Evolutionary conservation across 163 green algal genomes (phyloP), one percentile per base, ranked within the genome.

Genomic region (Scenedesmus sp.): DNA sequence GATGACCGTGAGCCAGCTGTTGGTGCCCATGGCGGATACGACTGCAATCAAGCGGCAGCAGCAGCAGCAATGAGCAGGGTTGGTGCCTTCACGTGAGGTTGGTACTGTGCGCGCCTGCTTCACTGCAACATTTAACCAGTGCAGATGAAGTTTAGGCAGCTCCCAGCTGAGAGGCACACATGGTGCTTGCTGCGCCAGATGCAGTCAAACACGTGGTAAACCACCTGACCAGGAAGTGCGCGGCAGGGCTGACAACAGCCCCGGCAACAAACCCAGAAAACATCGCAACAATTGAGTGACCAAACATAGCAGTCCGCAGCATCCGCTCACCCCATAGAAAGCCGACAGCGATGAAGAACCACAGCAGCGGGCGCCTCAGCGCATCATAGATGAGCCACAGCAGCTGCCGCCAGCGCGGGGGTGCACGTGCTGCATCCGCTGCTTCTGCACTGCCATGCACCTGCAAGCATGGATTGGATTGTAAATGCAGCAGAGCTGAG

Each of bases 361-460:
- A 86, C 43, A 86, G 44, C n/a, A 61, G n/a, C 6, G 81, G 46
- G 13, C 46, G n/a, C 46, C 51, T 40, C 22, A 61, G 43, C 18
- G 81, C 81, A 86, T 86, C 81, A 9, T 61, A 72, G 13, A 86
- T 37, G 12, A 72, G 35, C 30, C 43, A 40, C 81, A 70, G 33
- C 81, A 86, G 43, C 81, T 72, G 44, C n/a, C 35, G 33, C 46
- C 49, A 43, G n/a, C 81, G 49, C 18, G 81, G 81, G 13, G 81
- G 81, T 18, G 4, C 13, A 18, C 81, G 81, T 16, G 81, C 81
- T 33, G 44, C 81, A 44, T 86, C 81, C 33, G 81, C 81, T 3
- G 56, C 46, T n/a, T 86, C 81, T 73, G 81, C 12, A 73, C 12
- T 72, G n/a, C 51, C 81, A 73, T 86, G 81, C 35, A 86, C 81